phyloP scores from a whole-genome alignment of 1,284 basidiomycete genomes.

The Tylopilus sp. region DNA sequence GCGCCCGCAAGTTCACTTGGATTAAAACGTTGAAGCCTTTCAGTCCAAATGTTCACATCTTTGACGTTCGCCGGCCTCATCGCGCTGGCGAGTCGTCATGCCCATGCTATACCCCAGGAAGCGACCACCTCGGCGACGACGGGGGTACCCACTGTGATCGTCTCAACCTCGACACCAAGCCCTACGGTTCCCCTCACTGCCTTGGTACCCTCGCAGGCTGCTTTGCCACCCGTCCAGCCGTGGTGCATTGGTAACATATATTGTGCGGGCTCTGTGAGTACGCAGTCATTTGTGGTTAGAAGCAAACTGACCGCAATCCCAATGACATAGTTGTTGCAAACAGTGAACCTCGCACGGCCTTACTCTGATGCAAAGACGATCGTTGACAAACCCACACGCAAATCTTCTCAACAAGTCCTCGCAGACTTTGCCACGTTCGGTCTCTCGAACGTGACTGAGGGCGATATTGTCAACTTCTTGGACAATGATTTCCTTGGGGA shows the following conservation, averaged over 20 bases:
- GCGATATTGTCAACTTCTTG: conserved; percentile 65
- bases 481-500: conserved; percentile 80
- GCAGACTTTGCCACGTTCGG: conserved; percentile 63
- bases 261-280: conserved; percentile 72
- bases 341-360: conserved; percentile 74
- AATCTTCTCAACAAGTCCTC: conserved; percentile 61
- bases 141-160: conserved; percentile 34
- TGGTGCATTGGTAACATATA: conserved; percentile 83
- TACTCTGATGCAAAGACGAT: conserved; percentile 87
- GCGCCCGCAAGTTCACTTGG: not conserved
- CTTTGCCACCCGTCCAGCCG: conserved; percentile 67
- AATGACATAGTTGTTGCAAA: conserved; percentile 66
- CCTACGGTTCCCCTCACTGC: conserved; percentile 54
- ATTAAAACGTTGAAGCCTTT: not conserved
- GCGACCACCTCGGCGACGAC: conserved; percentile 12
- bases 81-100: conserved; percentile 11
- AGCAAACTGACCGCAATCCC: conserved; percentile 1
- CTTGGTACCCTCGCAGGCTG: conserved; percentile 62
- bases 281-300: not conserved
- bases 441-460: conserved; percentile 47
- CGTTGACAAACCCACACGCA: conserved; percentile 84
- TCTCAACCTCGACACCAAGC: conserved; percentile 64
- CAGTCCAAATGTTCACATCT: conserved; percentile 7
- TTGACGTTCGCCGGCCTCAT: conserved; percentile 14
- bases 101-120: conserved; percentile 13